Conservation (phyloP, 139 green algal species). For the Chlorella sp. region DNA sequence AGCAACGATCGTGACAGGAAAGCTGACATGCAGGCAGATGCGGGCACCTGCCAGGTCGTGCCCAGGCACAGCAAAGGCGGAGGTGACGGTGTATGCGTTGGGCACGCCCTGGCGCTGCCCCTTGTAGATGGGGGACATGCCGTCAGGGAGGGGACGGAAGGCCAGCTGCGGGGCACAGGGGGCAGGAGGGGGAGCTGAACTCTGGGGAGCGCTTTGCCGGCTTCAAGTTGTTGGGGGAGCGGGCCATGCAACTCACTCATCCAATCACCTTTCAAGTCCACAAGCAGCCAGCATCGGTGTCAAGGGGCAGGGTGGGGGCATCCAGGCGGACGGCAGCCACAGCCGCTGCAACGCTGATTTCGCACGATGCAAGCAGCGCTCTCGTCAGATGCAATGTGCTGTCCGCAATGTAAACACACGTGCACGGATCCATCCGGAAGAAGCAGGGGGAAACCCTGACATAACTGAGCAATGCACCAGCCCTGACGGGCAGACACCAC, state of each 20-base stretch:
- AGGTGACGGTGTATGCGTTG: slow-evolving; percentile 10
- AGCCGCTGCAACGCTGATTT: background rate
- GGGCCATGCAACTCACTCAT: background rate
- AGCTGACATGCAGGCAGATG: no score
- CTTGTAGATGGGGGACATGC: background rate
- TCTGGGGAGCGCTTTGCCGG: background rate
- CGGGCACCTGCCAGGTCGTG: background rate
- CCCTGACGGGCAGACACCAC: no score
- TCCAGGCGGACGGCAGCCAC: no score
- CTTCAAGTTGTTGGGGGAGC: no score
- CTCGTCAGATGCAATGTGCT: background rate
- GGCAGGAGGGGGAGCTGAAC: background rate
- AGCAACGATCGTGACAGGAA: no score
- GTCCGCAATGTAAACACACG: background rate
- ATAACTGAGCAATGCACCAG: no score
- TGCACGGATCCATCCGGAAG: no score
- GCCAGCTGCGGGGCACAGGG: background rate
- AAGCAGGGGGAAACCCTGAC: no score
- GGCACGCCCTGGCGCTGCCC: background rate
- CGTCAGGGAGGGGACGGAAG: background rate
- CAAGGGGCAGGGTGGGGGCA: no score
- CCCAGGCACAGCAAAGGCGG: slow-evolving; percentile 1
- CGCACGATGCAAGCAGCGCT: background rate
- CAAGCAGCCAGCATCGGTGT: no score
- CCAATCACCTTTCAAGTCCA: no score